phyloP scores from a whole-genome alignment of 495 filamentous ascomycete species.

The Hypomontagnella submonticulosa region DNA sequence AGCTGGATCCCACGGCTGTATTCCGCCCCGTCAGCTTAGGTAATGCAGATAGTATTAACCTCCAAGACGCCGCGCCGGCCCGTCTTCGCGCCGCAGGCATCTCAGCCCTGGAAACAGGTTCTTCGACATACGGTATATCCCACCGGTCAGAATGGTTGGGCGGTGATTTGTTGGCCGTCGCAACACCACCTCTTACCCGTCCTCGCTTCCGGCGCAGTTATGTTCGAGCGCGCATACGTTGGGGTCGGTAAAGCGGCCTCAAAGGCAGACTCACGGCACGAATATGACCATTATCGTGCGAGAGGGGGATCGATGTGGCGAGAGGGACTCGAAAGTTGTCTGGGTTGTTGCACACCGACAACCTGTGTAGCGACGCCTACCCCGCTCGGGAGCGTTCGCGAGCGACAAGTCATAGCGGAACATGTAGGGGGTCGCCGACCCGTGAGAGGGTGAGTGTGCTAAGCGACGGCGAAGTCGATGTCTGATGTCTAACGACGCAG shows the following conservation, averaged over 20 bases:
- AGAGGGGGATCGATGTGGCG: constrained; percentile 12
- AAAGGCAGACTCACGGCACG: neutral
- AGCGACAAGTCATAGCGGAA: neutral
- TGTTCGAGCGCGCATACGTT: constrained; percentile 1
- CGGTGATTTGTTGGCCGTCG: neutral
- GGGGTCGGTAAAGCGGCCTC: neutral
- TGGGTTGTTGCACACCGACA: constrained; percentile 18
- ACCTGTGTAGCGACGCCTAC: constrained; percentile 14
- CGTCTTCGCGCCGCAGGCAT: constrained; percentile 9
- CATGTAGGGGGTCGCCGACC: constrained; percentile 2
- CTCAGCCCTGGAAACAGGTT: neutral
- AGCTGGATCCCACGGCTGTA: neutral
- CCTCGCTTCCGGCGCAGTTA: constrained; percentile 1
- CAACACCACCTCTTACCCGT: constrained; percentile 1
- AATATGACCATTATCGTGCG: constrained; percentile 4
- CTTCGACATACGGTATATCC: neutral
- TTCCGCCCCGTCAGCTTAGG: neutral
- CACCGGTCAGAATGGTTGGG: neutral
- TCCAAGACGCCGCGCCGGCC: constrained; percentile 6
- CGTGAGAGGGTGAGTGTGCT: constrained; percentile 2
- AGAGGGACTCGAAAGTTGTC: neutral
- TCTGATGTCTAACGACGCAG: neutral
- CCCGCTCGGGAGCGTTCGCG: constrained; percentile 21
- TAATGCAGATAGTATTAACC: constrained; percentile 3
- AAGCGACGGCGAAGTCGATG: constrained; percentile 7